These are phyloP conservation scores for Botrytis deweyae DNA, from an alignment of 2,329 filamentous ascomycete species.

Conservation along the genomic window DNA sequence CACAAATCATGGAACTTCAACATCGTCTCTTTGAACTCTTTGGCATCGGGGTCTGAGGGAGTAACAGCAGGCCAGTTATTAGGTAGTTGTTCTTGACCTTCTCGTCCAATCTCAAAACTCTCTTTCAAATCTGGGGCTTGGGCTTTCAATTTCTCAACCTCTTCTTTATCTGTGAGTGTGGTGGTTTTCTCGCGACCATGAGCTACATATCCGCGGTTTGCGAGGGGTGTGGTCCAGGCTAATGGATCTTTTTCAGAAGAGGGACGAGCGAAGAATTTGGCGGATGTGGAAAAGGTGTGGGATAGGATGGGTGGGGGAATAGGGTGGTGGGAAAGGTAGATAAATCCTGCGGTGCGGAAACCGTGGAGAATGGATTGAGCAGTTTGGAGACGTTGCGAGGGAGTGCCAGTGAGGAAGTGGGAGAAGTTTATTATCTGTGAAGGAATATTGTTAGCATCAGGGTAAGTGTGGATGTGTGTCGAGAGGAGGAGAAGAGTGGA, in stretches of 20 bases:
- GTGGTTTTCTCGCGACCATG: slow-evolving; percentile 36
- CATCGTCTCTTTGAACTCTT: slow-evolving; percentile 71
- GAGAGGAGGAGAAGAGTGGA: slow-evolving; percentile 16
- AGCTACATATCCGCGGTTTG: slow-evolving; percentile 72
- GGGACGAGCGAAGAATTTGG: slow-evolving; percentile 65
- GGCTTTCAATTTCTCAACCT: slow-evolving; percentile 52
- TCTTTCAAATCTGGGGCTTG: slow-evolving; percentile 64
- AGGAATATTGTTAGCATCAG: background rate
- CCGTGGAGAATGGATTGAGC: slow-evolving; percentile 73
- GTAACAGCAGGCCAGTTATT: slow-evolving; percentile 71
- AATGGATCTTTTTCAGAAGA: slow-evolving; percentile 61
- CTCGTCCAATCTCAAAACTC: slow-evolving; percentile 63
- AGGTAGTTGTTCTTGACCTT: slow-evolving; percentile 57
- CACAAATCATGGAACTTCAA: slow-evolving; percentile 71
- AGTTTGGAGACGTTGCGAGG: slow-evolving; percentile 59
- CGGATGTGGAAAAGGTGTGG: slow-evolving; percentile 65
- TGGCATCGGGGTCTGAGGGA: slow-evolving; percentile 50
- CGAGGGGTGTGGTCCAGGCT: slow-evolving; percentile 68
- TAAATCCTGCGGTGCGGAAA: slow-evolving; percentile 84
- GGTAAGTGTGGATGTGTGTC: slow-evolving; percentile 7
- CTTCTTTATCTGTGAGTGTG: slow-evolving; percentile 27
- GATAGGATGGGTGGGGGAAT: slow-evolving; percentile 60
- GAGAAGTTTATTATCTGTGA: slow-evolving; percentile 75
- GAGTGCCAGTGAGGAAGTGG: slow-evolving; percentile 64
- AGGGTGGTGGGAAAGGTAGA: slow-evolving; percentile 81